phyloP scores from a whole-genome alignment of 352 stramenopile species.

The Pythium vanterpoolii region DNA sequence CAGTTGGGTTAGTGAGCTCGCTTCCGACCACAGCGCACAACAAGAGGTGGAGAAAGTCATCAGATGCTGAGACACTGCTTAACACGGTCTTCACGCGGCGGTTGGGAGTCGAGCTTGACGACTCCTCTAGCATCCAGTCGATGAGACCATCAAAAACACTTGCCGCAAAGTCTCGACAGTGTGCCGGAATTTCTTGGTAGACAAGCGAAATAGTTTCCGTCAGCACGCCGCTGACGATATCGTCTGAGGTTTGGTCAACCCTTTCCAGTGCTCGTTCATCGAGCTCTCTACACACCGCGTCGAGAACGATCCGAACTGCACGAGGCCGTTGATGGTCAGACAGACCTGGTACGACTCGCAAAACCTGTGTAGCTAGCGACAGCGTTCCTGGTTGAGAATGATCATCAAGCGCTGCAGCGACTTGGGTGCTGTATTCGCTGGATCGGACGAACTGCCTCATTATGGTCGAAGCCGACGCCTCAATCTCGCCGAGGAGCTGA shows the following conservation, averaged over 20 bases:
- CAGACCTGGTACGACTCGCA: not conserved
- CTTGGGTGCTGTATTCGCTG: not conserved
- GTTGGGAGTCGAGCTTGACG: not conserved
- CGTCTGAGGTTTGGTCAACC: not conserved
- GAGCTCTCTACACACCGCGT: not conserved
- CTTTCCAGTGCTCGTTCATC: not conserved
- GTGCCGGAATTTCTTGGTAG: not conserved
- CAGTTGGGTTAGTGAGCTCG: not conserved
- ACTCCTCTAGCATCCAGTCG: conserved; percentile 3
- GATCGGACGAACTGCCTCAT: not conserved
- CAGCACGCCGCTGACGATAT: conserved; percentile 9
- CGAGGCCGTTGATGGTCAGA: conserved; percentile 1
- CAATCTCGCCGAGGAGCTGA: conserved; percentile 2
- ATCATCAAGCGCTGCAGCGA: not conserved
- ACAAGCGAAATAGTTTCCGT: not conserved
- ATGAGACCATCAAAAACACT: not conserved
- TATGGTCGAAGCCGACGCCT: not conserved
- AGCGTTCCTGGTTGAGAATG: not conserved
- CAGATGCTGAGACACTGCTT: not conserved
- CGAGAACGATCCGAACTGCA: not conserved
- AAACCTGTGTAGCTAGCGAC: not conserved
- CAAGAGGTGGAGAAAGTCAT: conserved; percentile 2
- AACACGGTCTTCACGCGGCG: not conserved
- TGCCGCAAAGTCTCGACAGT: not conserved
- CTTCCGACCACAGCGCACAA: not conserved